A percentile compares a stretch with the other conserved stretches of the same genome.
phyloP scores from a whole-genome alignment of 306 rosid genomes.

The Arachis hypogaea region DNA sequence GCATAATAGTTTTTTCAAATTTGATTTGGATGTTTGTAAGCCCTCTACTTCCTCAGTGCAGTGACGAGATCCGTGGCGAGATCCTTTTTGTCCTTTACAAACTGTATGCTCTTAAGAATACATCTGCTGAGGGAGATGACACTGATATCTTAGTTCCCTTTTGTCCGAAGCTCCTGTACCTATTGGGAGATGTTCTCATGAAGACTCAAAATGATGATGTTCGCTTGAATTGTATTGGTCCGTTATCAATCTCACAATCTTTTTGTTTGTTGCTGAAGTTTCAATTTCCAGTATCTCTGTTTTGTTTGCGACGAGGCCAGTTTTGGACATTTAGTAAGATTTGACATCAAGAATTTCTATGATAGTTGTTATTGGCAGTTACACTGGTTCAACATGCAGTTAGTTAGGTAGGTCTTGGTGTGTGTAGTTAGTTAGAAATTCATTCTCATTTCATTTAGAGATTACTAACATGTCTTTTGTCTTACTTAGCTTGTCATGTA shows the following conservation, averaged over 20 bases:
- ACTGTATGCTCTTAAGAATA: constrained; percentile 54
- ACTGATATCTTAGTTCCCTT: constrained; percentile 60
- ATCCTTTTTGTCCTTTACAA: constrained; percentile 81
- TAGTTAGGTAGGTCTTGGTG: no score
- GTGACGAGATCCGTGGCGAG: constrained; percentile 93
- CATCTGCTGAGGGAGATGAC: constrained; percentile 59
- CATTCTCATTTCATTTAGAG: no score
- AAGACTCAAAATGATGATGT: constrained; percentile 87
- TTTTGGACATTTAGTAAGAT: constrained; percentile 19
- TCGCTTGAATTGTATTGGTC: constrained; percentile 88
- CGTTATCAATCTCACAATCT: constrained; percentile 39
- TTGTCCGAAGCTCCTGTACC: constrained; percentile 70
- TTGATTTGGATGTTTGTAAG: constrained; percentile 1
- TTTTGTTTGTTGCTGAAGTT: constrained; percentile 20
- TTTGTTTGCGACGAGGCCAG: constrained; percentile 24
- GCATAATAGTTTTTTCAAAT: constrained; percentile 17
- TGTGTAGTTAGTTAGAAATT: no score
- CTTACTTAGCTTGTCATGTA: no score
- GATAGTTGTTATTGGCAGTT: no score
- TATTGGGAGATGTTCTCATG: constrained; percentile 74
- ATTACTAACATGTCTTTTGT: no score
- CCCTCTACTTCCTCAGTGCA: constrained; percentile 42
- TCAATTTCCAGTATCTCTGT: constrained; percentile 7
- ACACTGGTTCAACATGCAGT: no score
- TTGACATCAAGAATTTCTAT: background rate